Evolutionary conservation across 1,284 basidiomycete species (phyloP).

Genomic region (Microstroma glucosiphilum): DNA sequence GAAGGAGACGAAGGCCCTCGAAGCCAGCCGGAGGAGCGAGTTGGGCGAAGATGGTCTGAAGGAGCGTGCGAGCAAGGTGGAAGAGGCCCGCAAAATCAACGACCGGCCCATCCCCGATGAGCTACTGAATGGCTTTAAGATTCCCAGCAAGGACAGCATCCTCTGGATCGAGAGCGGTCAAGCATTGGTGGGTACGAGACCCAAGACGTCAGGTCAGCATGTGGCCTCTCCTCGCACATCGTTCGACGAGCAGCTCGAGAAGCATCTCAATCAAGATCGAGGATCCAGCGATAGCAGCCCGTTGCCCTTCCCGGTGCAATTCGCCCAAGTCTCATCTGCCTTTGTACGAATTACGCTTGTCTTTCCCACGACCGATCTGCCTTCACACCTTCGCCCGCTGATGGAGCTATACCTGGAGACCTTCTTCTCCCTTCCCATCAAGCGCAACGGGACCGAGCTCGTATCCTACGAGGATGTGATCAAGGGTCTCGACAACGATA

Average conservation of each 20-base stretch:
- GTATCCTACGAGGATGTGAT: conserved; percentile 85
- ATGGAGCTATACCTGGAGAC: conserved; percentile 77
- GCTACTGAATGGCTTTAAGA: conserved; percentile 72
- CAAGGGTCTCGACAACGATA: conserved; percentile 81
- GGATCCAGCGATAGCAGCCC: conserved; percentile 58
- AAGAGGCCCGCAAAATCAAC: conserved; percentile 80
- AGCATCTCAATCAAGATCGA: conserved; percentile 59
- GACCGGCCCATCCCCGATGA: conserved; percentile 72
- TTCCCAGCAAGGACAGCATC: conserved; percentile 64
- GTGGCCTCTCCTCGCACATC: conserved; percentile 4
- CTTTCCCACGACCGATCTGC: conserved; percentile 56
- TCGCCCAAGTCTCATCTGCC: conserved; percentile 69
- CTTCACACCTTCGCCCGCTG: conserved; percentile 53
- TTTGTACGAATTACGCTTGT: conserved; percentile 70
- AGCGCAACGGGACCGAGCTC: conserved; percentile 59
- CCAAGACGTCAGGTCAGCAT: background rate
- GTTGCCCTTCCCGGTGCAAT: conserved; percentile 85
- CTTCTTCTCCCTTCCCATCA: conserved; percentile 84
- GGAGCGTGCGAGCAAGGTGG: conserved; percentile 64
- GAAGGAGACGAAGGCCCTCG: conserved; percentile 70
- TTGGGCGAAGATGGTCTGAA: conserved; percentile 78
- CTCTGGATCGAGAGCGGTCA: conserved; percentile 89
- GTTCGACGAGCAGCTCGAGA: conserved; percentile 55
- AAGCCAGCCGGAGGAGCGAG: conserved; percentile 63
- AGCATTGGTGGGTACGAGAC: conserved; percentile 40